A percentile compares a stretch with the other conserved stretches of the same genome.
These are phyloP conservation scores for Polyplosphaeria fusca DNA, from an alignment of 495 filamentous ascomycete genomes.

Conservation along the genomic window DNA sequence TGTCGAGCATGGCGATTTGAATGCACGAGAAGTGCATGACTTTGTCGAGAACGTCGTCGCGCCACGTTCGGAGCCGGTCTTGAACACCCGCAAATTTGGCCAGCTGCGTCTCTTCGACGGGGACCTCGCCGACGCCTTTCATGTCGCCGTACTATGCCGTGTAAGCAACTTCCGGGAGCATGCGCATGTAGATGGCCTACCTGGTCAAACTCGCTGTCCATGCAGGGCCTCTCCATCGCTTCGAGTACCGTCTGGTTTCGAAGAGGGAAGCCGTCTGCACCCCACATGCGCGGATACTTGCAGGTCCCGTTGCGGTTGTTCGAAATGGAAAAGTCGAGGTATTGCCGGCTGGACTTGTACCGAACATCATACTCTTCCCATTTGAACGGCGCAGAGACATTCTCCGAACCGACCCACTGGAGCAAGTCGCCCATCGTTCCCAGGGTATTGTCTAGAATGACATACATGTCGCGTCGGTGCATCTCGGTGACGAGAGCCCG, in stretches of 20 bases:
- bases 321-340: constrained; percentile 57
- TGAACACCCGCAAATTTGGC: constrained; percentile 74
- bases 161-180: not conserved
- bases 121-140: constrained; percentile 27
- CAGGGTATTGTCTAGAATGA: constrained; percentile 34
- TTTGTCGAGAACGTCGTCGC: constrained; percentile 56
- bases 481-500: constrained; percentile 62
- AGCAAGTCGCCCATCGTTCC: constrained; percentile 33
- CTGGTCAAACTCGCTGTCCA: constrained; percentile 66
- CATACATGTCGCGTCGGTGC: constrained; percentile 30
- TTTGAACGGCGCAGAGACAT: constrained; percentile 7
- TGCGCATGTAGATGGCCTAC: not conserved
- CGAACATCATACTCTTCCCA: constrained; percentile 24
- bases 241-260: constrained; percentile 43
- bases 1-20: constrained; percentile 31
- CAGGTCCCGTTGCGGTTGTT: constrained; percentile 60
- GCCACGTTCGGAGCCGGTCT: constrained; percentile 71
- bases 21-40: constrained; percentile 59
- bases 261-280: constrained; percentile 57
- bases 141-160: constrained; percentile 19
- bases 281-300: constrained; percentile 65
- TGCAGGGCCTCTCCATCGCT: constrained; percentile 54
- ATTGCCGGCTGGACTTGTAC: constrained; percentile 26
- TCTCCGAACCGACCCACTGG: constrained; percentile 22
- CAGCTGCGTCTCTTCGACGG: constrained; percentile 59